A percentile compares a stretch with the other conserved stretches of the same genome.
Conservation (phyloP, 176 grass and related monocot species). For the maize (Zea mays) region DNA sequence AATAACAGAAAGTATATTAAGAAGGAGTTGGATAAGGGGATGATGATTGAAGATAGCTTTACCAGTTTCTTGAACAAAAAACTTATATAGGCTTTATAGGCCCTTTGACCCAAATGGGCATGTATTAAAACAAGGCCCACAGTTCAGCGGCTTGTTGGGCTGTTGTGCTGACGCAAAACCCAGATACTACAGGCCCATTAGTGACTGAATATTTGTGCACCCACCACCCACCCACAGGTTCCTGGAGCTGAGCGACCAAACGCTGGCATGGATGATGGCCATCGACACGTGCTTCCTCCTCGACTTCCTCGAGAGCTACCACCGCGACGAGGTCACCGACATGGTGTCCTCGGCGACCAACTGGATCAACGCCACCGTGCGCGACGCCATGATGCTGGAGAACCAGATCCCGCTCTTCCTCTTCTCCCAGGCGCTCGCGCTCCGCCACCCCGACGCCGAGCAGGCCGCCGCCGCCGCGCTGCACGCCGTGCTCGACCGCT, state of each 20-base stretch:
- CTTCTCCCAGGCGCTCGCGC: constrained; percentile 44
- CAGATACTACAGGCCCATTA: too few species aligned
- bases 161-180: too few species aligned
- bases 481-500: constrained; percentile 11
- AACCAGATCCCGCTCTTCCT: constrained; percentile 77
- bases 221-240: not conserved
- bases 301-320: constrained; percentile 70
- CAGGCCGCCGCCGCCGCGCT: constrained; percentile 11
- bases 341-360: constrained; percentile 56
- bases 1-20: too few species aligned
- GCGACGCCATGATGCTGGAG: constrained; percentile 82
- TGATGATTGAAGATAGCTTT: too few species aligned
- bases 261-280: constrained; percentile 80
- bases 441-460: constrained; percentile 36
- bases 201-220: too few species aligned
- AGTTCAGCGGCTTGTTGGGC: too few species aligned
- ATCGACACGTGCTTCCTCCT: constrained; percentile 72
- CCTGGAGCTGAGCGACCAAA: constrained; percentile 68
- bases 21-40: too few species aligned
- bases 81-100: too few species aligned
- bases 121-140: too few species aligned
- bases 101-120: too few species aligned
- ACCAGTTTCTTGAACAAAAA: too few species aligned
- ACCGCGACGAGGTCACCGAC: constrained; percentile 31
- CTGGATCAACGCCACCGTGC: constrained; percentile 67